phyloP scores from a whole-genome alignment of 192 early-diverging fungal species.

The Kickxella alabastrina region DNA sequence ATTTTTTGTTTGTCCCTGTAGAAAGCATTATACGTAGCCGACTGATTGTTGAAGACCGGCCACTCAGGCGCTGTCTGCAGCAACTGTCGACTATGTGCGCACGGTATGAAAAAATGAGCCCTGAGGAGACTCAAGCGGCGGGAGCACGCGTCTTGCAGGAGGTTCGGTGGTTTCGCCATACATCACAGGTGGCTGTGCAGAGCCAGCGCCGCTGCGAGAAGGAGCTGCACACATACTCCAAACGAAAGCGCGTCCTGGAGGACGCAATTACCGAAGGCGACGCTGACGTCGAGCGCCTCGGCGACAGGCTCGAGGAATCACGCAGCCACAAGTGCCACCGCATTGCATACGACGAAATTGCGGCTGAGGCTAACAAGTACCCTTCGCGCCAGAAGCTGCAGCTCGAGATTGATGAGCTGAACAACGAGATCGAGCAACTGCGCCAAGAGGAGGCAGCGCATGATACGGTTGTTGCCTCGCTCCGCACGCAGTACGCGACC shows the following conservation, averaged over 20 bases:
- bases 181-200: slow-evolving; percentile 26
- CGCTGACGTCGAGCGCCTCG: slow-evolving; percentile 17
- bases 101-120: slow-evolving; percentile 13
- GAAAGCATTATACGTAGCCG: slow-evolving; percentile 37
- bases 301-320: slow-evolving; percentile 35
- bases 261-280: slow-evolving; percentile 2
- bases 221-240: slow-evolving; percentile 14
- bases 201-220: slow-evolving; percentile 32
- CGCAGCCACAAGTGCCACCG: slow-evolving; percentile 47
- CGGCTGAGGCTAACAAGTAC: slow-evolving; percentile 31
- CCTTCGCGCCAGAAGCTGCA: slow-evolving; percentile 21
- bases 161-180: slow-evolving; percentile 46
- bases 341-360: slow-evolving; percentile 49
- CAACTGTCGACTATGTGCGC: slow-evolving; percentile 33
- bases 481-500: slow-evolving; percentile 27
- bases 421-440: slow-evolving; percentile 33
- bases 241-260: slow-evolving; percentile 14
- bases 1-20: slow-evolving; percentile 11
- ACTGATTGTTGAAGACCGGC: slow-evolving; percentile 33
- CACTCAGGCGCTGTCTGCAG: slow-evolving; percentile 41
- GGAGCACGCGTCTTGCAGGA: slow-evolving; percentile 29
- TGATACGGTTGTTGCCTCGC: slow-evolving; percentile 15
- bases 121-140: slow-evolving; percentile 19
- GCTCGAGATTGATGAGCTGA: slow-evolving; percentile 22
- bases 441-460: slow-evolving; percentile 31